These are phyloP conservation scores for Fusarium haematococcum DNA, from an alignment of 2,329 filamentous ascomycete genomes.

Conservation along the genomic window DNA sequence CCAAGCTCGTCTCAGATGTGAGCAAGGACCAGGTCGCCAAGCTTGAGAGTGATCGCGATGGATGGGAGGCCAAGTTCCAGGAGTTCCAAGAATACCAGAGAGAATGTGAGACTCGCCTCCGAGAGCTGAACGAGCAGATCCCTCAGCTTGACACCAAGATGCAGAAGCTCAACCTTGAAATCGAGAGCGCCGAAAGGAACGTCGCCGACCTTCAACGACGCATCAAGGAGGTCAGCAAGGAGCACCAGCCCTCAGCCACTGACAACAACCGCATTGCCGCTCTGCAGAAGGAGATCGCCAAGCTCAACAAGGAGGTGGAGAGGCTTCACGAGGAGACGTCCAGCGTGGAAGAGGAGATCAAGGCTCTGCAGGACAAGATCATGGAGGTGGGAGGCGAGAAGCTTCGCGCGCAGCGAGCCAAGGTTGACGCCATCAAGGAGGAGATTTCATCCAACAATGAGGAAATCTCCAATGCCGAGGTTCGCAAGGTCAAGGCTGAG, in stretches of 20 bases:
- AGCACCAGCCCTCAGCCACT: constrained; percentile 82
- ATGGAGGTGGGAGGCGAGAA: constrained; percentile 98
- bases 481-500: constrained; percentile 90
- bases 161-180: constrained; percentile 89
- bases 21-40: constrained; percentile 90
- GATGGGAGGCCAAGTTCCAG: constrained; percentile 83
- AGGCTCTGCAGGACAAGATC: constrained; percentile 92
- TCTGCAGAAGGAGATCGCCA: constrained; percentile 82
- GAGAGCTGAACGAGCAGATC: constrained; percentile 79
- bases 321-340: constrained; percentile 87
- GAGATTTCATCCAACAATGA: constrained; percentile 85
- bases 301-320: constrained; percentile 81
- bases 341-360: constrained; percentile 92
- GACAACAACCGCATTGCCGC: constrained; percentile 80
- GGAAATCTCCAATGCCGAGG: constrained; percentile 85
- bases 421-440: constrained; percentile 89
- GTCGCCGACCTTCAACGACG: constrained; percentile 86
- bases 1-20: constrained; percentile 88
- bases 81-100: constrained; percentile 87
- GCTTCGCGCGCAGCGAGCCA: constrained; percentile 88
- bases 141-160: constrained; percentile 89
- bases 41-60: constrained; percentile 87
- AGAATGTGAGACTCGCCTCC: constrained; percentile 79
- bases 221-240: constrained; percentile 84
- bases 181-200: constrained; percentile 88